Percentiles rank a stretch among this genome's conserved stretches.
Conservation (phyloP, 2,329 filamentous ascomycete genomes). For the Aspergillus carbonarius region DNA sequence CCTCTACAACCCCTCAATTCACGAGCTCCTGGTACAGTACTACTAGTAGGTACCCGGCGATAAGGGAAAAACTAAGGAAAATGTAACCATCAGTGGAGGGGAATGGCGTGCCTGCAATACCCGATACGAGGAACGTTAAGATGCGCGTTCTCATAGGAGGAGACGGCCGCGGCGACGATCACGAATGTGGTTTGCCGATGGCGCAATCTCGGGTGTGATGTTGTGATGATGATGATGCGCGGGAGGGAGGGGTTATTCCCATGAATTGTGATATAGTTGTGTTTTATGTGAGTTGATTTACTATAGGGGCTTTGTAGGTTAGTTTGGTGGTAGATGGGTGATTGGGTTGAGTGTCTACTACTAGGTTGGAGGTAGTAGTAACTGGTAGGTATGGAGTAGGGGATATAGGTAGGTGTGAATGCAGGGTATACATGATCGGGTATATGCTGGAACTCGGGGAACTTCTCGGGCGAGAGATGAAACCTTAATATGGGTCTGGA, state of each 20-base stretch:
- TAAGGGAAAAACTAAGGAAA: no score
- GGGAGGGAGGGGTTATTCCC: neutral
- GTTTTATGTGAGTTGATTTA: no score
- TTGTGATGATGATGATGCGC: neutral
- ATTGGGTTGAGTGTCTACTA: no score
- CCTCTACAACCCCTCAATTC: neutral
- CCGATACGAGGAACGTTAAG: neutral
- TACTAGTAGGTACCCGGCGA: no score
- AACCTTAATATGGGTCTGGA: neutral
- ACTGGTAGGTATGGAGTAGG: no score
- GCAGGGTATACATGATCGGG: no score
- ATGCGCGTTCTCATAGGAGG: neutral
- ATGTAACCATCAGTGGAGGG: conserved; percentile 4
- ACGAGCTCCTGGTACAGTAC: no score
- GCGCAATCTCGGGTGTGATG: conserved; percentile 3
- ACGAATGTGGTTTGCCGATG: conserved; percentile 3
- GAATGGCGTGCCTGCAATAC: neutral
- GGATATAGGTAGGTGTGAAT: no score
- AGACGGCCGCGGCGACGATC: conserved; percentile 1
- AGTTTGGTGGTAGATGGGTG: no score
- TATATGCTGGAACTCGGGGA: no score
- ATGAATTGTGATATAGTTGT: neutral
- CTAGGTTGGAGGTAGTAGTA: no score
- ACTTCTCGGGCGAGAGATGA: neutral
- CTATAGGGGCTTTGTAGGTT: no score